Evolutionary conservation across 148 eudicot species (phyloP), one percentile per base, ranked within the genome.

Genomic region (Diospyros kaki): DNA sequence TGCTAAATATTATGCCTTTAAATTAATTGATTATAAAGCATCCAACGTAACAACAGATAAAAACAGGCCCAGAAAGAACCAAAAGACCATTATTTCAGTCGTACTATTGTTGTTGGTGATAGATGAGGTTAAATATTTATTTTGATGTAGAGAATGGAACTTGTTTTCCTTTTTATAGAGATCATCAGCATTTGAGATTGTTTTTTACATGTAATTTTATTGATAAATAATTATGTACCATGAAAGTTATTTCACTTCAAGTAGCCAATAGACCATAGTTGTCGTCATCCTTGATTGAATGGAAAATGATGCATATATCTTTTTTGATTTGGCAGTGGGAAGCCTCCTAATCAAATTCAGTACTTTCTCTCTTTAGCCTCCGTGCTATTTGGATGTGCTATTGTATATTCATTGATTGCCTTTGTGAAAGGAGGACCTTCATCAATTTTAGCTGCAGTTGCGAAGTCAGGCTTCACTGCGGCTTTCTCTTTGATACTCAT

Each of bases 401-500:
- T 80, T 71, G 84, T 85, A 63, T 89, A 81, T 84, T 85, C 81
- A 69, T 58, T 89, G 59, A 82, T 89, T 67, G 85, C 83, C 80
- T 89, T 87, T 75, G 80, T 73, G 73, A 89, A 85, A 80, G 89
- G 90, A 80, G 87, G 86, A 44, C 87, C 93, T 66, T 78, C 89
- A 64, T 78, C 90, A 78, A 46, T 89, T 48, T 79, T 85, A 79
- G 87, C 83, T 71, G 87, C 97, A 77, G 81, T 93, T 77, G 87
- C 99, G 10, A 95, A 95, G 80, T 90, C 99, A 44, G 97, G 99
- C 59, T 91, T 95, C 76, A 88, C 99, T 77, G 99, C 97, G 75
- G 97, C 97, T 52, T 95, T 95, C 84, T 78, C 89, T 6, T 82
- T 93, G 72, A 95, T 95, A 71, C 88, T 89, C 79, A 94, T 95